Evolutionary conservation across 1,139 yeast species (phyloP).

Genomic region (Blastobotrys indianensis): DNA sequence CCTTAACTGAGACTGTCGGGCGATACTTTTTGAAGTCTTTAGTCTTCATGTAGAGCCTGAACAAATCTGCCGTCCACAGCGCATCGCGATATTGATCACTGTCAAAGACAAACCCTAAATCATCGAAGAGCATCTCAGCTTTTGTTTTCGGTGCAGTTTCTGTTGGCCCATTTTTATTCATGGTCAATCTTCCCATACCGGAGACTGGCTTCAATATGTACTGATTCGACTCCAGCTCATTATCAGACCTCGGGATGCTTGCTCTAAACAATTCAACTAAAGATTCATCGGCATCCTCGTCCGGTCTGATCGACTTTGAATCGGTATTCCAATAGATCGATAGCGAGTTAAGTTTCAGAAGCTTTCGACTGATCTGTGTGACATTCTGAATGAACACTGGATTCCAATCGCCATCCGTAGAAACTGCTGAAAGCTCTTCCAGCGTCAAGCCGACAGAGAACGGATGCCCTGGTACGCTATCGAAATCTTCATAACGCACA

Average conservation of each 20-base stretch:
- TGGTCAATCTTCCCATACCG: slow-evolving; percentile 76
- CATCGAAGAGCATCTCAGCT: slow-evolving; percentile 76
- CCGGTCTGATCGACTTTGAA: slow-evolving; percentile 34
- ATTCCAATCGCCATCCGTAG: slow-evolving; percentile 79
- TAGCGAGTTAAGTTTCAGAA: slow-evolving; percentile 67
- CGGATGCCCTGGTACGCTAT: slow-evolving; percentile 47
- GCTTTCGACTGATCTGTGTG: slow-evolving; percentile 63
- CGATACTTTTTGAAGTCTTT: slow-evolving; percentile 65
- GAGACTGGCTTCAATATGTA: slow-evolving; percentile 81
- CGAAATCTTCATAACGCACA: slow-evolving; percentile 78
- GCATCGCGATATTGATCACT: slow-evolving; percentile 80
- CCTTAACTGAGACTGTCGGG: slow-evolving; percentile 55
- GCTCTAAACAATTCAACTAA: slow-evolving; percentile 29
- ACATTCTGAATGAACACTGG: slow-evolving; percentile 79
- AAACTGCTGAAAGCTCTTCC: slow-evolving; percentile 83
- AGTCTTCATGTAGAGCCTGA: slow-evolving; percentile 73
- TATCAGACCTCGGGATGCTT: slow-evolving; percentile 28
- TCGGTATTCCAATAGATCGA: slow-evolving; percentile 86
- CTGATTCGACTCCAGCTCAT: slow-evolving; percentile 40
- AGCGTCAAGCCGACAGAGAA: slow-evolving; percentile 80
- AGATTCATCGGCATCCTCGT: slow-evolving; percentile 23
- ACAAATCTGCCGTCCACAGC: slow-evolving; percentile 73
- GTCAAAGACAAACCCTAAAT: slow-evolving; percentile 78
- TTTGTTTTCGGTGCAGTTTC: slow-evolving; percentile 61
- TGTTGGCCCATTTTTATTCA: slow-evolving; percentile 77